A percentile compares a stretch with the other conserved stretches of the same genome.
Conservation (phyloP, 139 green algal genomes). For the Spirogloea muscicola region DNA sequence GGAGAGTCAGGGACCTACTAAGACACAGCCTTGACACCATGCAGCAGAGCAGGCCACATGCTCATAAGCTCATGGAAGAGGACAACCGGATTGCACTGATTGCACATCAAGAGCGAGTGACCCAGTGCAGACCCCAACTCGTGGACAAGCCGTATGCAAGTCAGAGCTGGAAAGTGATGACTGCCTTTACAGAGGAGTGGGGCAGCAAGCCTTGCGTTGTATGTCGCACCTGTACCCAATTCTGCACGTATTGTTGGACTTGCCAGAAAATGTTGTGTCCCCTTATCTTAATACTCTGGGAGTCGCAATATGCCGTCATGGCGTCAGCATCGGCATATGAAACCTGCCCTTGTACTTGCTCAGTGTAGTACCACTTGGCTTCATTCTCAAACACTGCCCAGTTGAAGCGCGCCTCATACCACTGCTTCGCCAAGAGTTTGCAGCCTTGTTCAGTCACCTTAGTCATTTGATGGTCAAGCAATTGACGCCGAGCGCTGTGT, state of each 20-base stretch:
- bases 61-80: no score
- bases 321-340: slow-evolving; percentile 29
- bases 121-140: no score
- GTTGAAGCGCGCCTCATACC: slow-evolving; percentile 34
- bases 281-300: slow-evolving; percentile 15
- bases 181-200: no score
- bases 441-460: no score
- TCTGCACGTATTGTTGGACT: slow-evolving; percentile 28
- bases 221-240: slow-evolving; percentile 38
- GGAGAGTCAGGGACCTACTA: no score
- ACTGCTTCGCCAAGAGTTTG: slow-evolving; percentile 18
- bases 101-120: no score
- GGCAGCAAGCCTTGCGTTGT: no score
- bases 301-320: not conserved
- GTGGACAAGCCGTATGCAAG: no score
- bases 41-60: no score
- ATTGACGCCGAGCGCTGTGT: not conserved
- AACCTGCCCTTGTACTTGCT: not conserved
- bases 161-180: no score
- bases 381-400: slow-evolving; percentile 45
- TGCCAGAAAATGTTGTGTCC: slow-evolving; percentile 44
- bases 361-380: slow-evolving; percentile 42
- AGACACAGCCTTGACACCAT: no score
- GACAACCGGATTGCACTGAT: no score
- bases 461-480: not conserved